phyloP scores from a whole-genome alignment of 345 rosid species.

The Dipteronia sinensis region DNA sequence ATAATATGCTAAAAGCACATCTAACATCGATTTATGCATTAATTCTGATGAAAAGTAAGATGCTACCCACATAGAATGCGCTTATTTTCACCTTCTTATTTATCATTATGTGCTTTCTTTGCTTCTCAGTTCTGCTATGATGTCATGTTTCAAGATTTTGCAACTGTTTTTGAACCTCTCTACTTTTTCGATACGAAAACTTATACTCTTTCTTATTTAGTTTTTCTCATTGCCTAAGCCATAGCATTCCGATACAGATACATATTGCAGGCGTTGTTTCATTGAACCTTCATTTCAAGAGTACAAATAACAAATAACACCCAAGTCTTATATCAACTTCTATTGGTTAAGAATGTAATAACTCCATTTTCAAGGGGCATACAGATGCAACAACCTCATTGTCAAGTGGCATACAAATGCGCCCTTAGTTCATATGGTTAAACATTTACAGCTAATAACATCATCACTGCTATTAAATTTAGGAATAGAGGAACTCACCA shows the following conservation, averaged over 20 bases:
- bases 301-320: background rate
- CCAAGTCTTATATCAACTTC: background rate
- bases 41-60: background rate
- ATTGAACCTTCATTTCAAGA: background rate
- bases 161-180: background rate
- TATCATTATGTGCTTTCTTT: background rate
- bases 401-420: background rate
- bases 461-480: constrained; percentile 38
- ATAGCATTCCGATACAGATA: background rate
- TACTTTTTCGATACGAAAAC: no score
- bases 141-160: background rate
- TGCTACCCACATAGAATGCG: background rate
- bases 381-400: background rate
- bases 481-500: constrained; percentile 72
- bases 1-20: constrained; percentile 5
- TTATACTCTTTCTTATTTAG: no score
- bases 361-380: background rate
- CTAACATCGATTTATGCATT: background rate
- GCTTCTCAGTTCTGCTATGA: background rate
- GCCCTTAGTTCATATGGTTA: constrained; percentile 41
- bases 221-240: background rate
- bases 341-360: background rate
- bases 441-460: constrained; percentile 55
- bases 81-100: background rate
- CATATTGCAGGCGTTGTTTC: background rate